A percentile compares a stretch with the other conserved stretches of the same genome.
These are phyloP conservation scores for Flaveria robusta DNA, from an alignment of 129 eudicot genomes.

Conservation along the genomic window DNA sequence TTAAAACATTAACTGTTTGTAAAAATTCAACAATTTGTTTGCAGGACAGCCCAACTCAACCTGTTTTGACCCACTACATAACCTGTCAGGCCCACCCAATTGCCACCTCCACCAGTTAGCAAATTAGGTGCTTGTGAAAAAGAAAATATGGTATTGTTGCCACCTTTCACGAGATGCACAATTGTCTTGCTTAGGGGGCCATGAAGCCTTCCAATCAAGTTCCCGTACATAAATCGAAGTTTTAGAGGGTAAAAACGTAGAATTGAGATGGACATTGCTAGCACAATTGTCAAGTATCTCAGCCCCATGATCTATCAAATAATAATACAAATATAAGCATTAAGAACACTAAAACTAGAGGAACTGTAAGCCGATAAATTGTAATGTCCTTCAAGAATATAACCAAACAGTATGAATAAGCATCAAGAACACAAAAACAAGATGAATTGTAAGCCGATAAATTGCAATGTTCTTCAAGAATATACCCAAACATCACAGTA, in stretches of 20 bases:
- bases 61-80: background rate
- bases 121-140: constrained; percentile 7
- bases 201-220: constrained; percentile 83
- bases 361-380: background rate
- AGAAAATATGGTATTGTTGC: constrained; percentile 4
- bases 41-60: background rate
- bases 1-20: background rate
- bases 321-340: background rate
- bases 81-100: background rate
- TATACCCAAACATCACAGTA: constrained; percentile 8
- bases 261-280: constrained; percentile 56
- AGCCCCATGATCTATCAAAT: constrained; percentile 57
- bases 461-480: background rate
- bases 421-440: background rate
- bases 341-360: constrained; percentile 6
- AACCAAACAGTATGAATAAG: background rate
- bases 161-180: constrained; percentile 48
- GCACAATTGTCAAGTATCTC: constrained; percentile 74
- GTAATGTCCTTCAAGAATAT: background rate
- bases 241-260: constrained; percentile 41
- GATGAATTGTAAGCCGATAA: background rate
- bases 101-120: background rate
- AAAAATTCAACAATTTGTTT: background rate
- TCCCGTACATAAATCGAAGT: constrained; percentile 71
- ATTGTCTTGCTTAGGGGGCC: constrained; percentile 59